phyloP scores from a whole-genome alignment of 2,329 filamentous ascomycete genomes.

The Diaporthe longicolla region DNA sequence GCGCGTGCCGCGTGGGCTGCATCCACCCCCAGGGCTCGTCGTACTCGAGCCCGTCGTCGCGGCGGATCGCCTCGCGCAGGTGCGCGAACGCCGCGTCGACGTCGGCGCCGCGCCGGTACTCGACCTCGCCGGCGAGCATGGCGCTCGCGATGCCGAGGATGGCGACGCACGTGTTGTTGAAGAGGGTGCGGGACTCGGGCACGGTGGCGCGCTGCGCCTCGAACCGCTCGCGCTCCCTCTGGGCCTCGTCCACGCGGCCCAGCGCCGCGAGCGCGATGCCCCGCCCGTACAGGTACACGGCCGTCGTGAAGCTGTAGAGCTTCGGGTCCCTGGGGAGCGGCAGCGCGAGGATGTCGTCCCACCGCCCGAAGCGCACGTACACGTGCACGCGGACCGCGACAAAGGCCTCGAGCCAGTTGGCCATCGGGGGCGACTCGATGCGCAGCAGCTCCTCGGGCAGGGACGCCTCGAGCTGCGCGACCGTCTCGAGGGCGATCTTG shows the following conservation, averaged over 20 bases:
- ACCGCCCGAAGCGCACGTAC: slow-evolving; percentile 79
- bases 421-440: slow-evolving; percentile 79
- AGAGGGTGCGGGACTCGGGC: slow-evolving; percentile 72
- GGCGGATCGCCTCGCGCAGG: slow-evolving; percentile 68
- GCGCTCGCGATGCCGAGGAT: slow-evolving; percentile 74
- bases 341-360: slow-evolving; percentile 75
- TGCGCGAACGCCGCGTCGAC: slow-evolving; percentile 71
- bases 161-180: slow-evolving; percentile 76
- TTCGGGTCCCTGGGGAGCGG: slow-evolving; percentile 68
- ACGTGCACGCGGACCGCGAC: slow-evolving; percentile 77
- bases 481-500: slow-evolving; percentile 72
- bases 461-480: slow-evolving; percentile 69
- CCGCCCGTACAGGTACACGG: slow-evolving; percentile 77
- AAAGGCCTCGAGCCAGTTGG: slow-evolving; percentile 83
- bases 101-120: slow-evolving; percentile 72
- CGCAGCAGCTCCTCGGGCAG: slow-evolving; percentile 75
- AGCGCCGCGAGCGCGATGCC: slow-evolving; percentile 76
- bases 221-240: slow-evolving; percentile 66
- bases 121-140: slow-evolving; percentile 82
- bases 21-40: slow-evolving; percentile 87
- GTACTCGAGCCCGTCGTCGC: slow-evolving; percentile 76
- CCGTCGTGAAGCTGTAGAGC: slow-evolving; percentile 79
- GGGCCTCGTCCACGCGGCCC: slow-evolving; percentile 68
- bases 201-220: slow-evolving; percentile 65
- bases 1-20: slow-evolving; percentile 80